Evolutionary conservation across 148 eudicot genomes (phyloP).

Genomic region (Agrostemma githago): DNA sequence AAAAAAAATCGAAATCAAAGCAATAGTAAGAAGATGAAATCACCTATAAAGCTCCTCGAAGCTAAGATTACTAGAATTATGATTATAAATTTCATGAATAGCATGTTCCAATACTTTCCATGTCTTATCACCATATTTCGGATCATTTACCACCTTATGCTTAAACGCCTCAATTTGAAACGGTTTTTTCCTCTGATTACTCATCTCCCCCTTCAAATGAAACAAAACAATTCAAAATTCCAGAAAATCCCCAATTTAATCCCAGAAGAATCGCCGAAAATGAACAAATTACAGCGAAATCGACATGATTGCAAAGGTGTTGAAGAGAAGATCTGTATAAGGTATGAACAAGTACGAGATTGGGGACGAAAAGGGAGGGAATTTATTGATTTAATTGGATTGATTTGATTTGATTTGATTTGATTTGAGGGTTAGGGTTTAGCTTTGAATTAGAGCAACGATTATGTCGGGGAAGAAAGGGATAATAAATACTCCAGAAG

Average conservation of each 20-base stretch:
- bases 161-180: constrained; percentile 78
- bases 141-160: constrained; percentile 74
- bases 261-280: not conserved
- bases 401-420: not conserved
- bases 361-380: not conserved
- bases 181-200: constrained; percentile 58
- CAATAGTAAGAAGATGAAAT: not conserved
- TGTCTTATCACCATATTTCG: constrained; percentile 72
- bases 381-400: not conserved
- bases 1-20: not conserved
- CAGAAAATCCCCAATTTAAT: constrained; percentile 6
- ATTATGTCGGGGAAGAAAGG: not conserved
- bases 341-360: not conserved
- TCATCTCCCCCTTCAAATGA: constrained; percentile 29
- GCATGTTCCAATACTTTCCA: constrained; percentile 80
- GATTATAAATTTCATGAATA: constrained; percentile 72
- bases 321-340: constrained; percentile 9
- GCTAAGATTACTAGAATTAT: constrained; percentile 68
- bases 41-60: constrained; percentile 86
- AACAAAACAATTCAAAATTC: not conserved
- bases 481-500: not conserved
- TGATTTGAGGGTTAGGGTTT: constrained; percentile 23
- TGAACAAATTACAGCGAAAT: not conserved
- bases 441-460: constrained; percentile 5
- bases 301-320: constrained; percentile 8